Conservation (phyloP, 1,284 basidiomycete species). For the Coniferiporia weirii region DNA sequence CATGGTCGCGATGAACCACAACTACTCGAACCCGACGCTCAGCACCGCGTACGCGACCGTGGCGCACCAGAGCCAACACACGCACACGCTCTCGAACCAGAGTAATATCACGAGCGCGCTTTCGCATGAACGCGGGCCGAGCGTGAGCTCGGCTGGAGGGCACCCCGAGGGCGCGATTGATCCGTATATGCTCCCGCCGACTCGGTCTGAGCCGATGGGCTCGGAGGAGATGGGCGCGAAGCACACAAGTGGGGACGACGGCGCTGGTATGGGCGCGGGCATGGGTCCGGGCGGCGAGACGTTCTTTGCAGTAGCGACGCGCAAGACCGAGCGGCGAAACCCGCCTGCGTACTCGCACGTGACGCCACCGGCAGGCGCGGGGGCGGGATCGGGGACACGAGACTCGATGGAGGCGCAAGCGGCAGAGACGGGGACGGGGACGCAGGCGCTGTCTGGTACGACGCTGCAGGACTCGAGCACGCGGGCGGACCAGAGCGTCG, state of each 20-base stretch:
- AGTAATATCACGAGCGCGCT: neutral
- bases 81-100: slow-evolving; percentile 3
- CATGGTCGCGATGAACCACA: neutral
- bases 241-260: no score
- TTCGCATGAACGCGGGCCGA: neutral
- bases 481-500: neutral
- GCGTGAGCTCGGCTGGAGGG: neutral
- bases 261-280: neutral
- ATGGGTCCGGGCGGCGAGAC: neutral
- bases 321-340: slow-evolving; percentile 5
- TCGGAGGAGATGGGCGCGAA: neutral
- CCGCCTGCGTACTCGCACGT: slow-evolving; percentile 11
- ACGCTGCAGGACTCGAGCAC: neutral
- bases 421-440: neutral
- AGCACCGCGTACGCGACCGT: slow-evolving; percentile 5
- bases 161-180: slow-evolving; percentile 6
- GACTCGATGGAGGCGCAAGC: neutral
- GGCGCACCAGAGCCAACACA: neutral
- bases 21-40: neutral
- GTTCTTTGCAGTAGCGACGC: neutral
- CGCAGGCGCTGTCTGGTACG: slow-evolving; percentile 1
- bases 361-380: neutral
- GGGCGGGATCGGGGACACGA: no score
- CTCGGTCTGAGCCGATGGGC: neutral
- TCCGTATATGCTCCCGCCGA: slow-evolving; percentile 10